Base-by-base conservation (phyloP, 306 rosid genomes). In the Amphicarpaea edgeworthii region DNA sequence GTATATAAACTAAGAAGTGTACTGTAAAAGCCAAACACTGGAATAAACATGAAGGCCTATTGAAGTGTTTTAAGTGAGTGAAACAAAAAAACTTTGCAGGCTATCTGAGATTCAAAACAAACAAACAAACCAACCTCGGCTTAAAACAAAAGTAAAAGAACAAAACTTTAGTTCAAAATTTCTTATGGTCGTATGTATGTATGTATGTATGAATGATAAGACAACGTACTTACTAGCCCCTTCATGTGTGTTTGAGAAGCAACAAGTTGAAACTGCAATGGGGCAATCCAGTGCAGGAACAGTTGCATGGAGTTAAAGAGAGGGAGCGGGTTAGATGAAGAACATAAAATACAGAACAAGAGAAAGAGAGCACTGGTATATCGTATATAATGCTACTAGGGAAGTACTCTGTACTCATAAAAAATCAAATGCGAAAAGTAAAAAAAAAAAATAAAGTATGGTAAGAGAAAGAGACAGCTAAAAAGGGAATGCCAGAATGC, bases 201-300 rank as follows among this genome's bases (percentile, higher is more conserved):
- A n/a, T n/a, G n/a, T n/a, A n/a, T n/a, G n/a, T n/a, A n/a, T n/a
- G n/a, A n/a, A 15, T 26, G 59, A 67, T 9, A 59, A 77, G 74
- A 57, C 81, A 85, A 85, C 89, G 89, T 86, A 86, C 89, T 86
- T 80, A 86, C 87, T 86, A 80, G 85, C 60, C 79, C 68, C 81
- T 80, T 83, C 87, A 83, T 86, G 59, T 49, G 81, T 73, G 51
- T 76, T 59, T 50, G 72, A 45, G 46, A 45, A 54, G 37, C 37
- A 30, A 55, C 8, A 14, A 47, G 55, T 28, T 17, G 57, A 64
- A 69, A 73, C 38, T 15, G 77, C 63, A 65, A 60, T 41, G 42
- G 32, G 46, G 24, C 26, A 28, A 79, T 64, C 17, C 73, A 58
- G 68, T 40, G 10, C 71, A 37, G 62, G 20, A 78, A 43, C 17